Base-by-base conservation (phyloP, 75 land plant genomes). In the Cupressus sempervirens region DNA sequence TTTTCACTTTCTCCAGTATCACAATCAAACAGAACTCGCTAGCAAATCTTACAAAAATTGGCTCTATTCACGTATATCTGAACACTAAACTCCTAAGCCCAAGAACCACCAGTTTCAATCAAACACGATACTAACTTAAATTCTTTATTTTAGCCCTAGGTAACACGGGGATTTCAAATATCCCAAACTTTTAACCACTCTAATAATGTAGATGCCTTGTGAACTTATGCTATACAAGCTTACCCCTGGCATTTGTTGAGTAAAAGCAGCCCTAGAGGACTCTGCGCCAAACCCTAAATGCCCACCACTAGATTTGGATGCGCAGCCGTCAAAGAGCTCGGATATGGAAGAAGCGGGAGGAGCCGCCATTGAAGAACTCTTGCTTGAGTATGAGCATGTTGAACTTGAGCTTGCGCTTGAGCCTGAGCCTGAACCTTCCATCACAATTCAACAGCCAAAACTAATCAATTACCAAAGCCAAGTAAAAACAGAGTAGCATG, bases 401-500 rank as follows among this genome's bases (percentile, higher is more conserved):
- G 46, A 23, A 11, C 52, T 12, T 50, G 81, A 79, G 9, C 52
- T 12, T 50, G 81, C 43, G 9, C 81, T 50, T 79, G 46, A 23
- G n/a, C 52, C 52, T 50, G 81, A 79, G 1, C 81, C 81, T 79
- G 81, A 79, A 45, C 81, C 81, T 79, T 79, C 81, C 81, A 79
- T 79, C 14, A 26, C 81, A 79, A 79, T 79, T 79, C 50, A 70
- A 70, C 36, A 29, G 35, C 35, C 32, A 70, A 32, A 70, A 50
- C 52, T 50, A 70, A 18, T 30, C 2, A 79, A 79, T n/a, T 23
- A n/a, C 3, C 29, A 79, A 11, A 41, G 1, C 52, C 52, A 12
- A 50, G 13, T 14, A 18, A 18, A 38, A 76, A 18, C 13, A 40
- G 43, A 76, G 23, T 18, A 18, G 46, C 45, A 45, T 79, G 81